Evolutionary conservation across 2,329 filamentous ascomycete genomes (phyloP).

Genomic region (Shiraia bambusicola): DNA sequence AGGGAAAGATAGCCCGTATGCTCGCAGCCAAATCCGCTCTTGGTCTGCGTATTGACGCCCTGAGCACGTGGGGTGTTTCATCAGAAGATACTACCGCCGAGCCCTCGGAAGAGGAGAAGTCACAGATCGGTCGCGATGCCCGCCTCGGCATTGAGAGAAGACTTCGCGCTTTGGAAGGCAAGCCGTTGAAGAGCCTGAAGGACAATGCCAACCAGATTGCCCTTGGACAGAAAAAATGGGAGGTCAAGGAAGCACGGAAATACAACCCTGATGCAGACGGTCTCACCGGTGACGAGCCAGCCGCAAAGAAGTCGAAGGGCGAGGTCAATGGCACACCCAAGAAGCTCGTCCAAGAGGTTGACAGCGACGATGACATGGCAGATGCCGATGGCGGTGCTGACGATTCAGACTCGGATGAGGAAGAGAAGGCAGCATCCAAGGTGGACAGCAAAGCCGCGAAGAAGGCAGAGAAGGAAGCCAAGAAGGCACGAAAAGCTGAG

Average conservation of each 20-base stretch:
- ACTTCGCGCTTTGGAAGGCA: constrained; percentile 81
- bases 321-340: constrained; percentile 45
- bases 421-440: constrained; percentile 36
- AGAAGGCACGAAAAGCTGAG: constrained; percentile 46
- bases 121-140: constrained; percentile 72
- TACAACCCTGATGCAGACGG: constrained; percentile 96
- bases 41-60: constrained; percentile 87
- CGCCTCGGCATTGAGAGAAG: constrained; percentile 74
- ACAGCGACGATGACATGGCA: constrained; percentile 46
- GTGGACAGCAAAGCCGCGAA: constrained; percentile 43
- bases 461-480: constrained; percentile 47
- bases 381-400: constrained; percentile 42
- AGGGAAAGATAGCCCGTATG: constrained; percentile 98
- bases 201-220: constrained; percentile 58
- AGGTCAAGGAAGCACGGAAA: constrained; percentile 87
- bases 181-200: constrained; percentile 72
- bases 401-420: constrained; percentile 38
- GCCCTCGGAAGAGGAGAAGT: constrained; percentile 84
- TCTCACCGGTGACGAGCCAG: constrained; percentile 67
- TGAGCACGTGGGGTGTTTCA: constrained; percentile 73
- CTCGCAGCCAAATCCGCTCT: constrained; percentile 91
- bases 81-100: constrained; percentile 50
- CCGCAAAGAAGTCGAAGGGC: constrained; percentile 56
- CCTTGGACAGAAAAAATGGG: constrained; percentile 67
- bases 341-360: constrained; percentile 54